Percentiles rank a stretch among this genome's conserved stretches.
Evolutionary conservation across 169 alveolate species (phyloP).

Genomic region (Cryptosporidium sp.): DNA sequence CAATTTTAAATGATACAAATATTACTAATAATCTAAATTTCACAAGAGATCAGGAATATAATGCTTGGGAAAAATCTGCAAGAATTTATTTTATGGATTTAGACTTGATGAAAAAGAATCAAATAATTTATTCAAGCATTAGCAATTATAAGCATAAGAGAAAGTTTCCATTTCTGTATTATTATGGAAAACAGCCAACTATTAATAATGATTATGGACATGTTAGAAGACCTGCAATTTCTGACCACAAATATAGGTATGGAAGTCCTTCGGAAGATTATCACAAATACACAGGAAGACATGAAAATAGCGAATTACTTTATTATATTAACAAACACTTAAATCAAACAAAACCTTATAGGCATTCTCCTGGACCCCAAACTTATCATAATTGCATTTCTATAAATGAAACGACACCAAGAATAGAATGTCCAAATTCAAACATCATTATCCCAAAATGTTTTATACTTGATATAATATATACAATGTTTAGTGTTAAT

Average conservation of each 20-base stretch:
- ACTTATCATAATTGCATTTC: slow-evolving; percentile 34
- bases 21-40: background rate
- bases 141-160: slow-evolving; percentile 7
- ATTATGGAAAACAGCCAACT: slow-evolving; percentile 30
- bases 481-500: background rate
- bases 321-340: slow-evolving; percentile 39
- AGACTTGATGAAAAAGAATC: slow-evolving; percentile 60
- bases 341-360: slow-evolving; percentile 48
- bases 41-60: slow-evolving; percentile 10
- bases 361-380: slow-evolving; percentile 49
- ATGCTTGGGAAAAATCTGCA: slow-evolving; percentile 52
- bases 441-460: slow-evolving; percentile 28
- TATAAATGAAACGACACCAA: slow-evolving; percentile 50
- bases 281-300: slow-evolving; percentile 38
- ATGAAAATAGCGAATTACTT: slow-evolving; percentile 12
- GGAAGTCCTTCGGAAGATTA: slow-evolving; percentile 63
- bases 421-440: slow-evolving; percentile 13
- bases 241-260: slow-evolving; percentile 56
- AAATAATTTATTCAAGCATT: slow-evolving; percentile 62
- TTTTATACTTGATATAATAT: slow-evolving; percentile 24
- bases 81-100: slow-evolving; percentile 35
- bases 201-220: slow-evolving; percentile 37
- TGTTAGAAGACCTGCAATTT: slow-evolving; percentile 66
- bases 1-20: background rate
- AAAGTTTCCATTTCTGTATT: slow-evolving; percentile 48